Percentiles rank a stretch among this genome's conserved stretches.
phyloP scores from a whole-genome alignment of 1,139 yeast genomes.

The Scheffersomyces cryptocercus region DNA sequence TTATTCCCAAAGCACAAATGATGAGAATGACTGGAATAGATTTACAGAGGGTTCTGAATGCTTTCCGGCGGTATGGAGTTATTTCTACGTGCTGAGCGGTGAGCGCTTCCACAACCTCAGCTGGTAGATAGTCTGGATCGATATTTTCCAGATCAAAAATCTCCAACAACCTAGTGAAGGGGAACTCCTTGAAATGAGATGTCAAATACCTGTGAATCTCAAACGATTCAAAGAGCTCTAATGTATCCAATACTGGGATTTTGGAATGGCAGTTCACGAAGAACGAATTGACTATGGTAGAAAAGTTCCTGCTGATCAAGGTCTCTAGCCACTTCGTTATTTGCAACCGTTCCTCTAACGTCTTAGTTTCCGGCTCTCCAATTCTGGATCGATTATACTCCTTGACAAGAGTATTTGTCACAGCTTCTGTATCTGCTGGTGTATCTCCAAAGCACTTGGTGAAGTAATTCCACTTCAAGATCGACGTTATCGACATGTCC shows the following conservation, averaged over 20 bases:
- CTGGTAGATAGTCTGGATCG: conserved; percentile 12
- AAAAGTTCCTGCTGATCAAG: conserved; percentile 21
- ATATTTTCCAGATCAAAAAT: conserved; percentile 13
- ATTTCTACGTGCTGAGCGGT: conserved; percentile 17
- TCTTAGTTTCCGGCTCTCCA: conserved; percentile 3
- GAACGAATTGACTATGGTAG: conserved; percentile 29
- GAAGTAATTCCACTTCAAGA: conserved; percentile 38
- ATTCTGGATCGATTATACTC: conserved; percentile 16
- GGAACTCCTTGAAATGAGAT: conserved; percentile 18
- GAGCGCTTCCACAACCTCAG: conserved; percentile 14
- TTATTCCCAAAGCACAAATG: conserved; percentile 36
- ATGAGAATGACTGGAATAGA: conserved; percentile 30
- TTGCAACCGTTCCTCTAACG: conserved; percentile 17
- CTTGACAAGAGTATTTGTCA: conserved; percentile 15
- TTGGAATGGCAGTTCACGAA: conserved; percentile 38
- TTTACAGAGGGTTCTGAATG: conserved; percentile 24
- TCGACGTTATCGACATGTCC: conserved; percentile 43
- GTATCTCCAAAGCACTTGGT: conserved; percentile 17
- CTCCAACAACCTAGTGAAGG: conserved; percentile 25
- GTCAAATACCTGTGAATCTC: conserved; percentile 28
- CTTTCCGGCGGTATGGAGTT: conserved; percentile 18
- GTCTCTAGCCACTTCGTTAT: conserved; percentile 19
- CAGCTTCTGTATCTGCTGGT: conserved; percentile 12
- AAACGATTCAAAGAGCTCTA: conserved; percentile 31
- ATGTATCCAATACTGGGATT: conserved; percentile 34